These are phyloP conservation scores for Margaritispora aquatica DNA, from an alignment of 495 filamentous ascomycete species.

Conservation along the genomic window DNA sequence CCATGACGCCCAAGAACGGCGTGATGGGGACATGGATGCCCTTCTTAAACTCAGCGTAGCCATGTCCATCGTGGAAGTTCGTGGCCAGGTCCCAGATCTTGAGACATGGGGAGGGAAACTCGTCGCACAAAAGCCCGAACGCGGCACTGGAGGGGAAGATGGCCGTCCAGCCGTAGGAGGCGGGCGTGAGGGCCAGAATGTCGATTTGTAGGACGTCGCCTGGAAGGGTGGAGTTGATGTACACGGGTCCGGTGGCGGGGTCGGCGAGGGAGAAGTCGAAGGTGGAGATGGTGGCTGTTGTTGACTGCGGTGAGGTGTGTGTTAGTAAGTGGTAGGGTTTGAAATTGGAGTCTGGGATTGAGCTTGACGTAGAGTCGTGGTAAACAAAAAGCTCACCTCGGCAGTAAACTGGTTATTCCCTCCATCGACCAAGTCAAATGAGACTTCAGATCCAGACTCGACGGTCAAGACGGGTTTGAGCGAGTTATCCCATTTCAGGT, in stretches of 20 bases:
- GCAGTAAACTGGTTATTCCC: conserved; percentile 43
- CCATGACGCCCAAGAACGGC: conserved; percentile 46
- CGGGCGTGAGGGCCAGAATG: conserved; percentile 35
- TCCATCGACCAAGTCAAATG: conserved; percentile 44
- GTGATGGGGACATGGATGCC: conserved; percentile 39
- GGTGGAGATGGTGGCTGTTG: conserved; percentile 32
- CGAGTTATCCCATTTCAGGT: conserved; percentile 44
- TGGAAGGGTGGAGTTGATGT: conserved; percentile 37
- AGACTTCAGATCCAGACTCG: conserved; percentile 35
- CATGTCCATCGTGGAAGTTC: conserved; percentile 25
- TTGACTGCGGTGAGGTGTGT: conserved; percentile 17
- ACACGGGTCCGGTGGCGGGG: conserved; percentile 43
- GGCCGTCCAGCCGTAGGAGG: conserved; percentile 44
- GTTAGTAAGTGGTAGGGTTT: neutral
- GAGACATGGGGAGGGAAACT: conserved; percentile 36
- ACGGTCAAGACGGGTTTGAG: conserved; percentile 39
- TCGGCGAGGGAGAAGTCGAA: conserved; percentile 39
- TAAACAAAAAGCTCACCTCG: neutral
- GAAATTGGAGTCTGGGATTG: no score
- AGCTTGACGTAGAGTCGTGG: no score
- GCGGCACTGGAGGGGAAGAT: conserved; percentile 32
- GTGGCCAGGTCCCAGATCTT: conserved; percentile 41
- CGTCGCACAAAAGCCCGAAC: conserved; percentile 42
- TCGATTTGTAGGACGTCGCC: conserved; percentile 46
- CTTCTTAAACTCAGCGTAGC: conserved; percentile 36